Conservation (phyloP, 768 basidiomycete species). For the Mycena pura region DNA sequence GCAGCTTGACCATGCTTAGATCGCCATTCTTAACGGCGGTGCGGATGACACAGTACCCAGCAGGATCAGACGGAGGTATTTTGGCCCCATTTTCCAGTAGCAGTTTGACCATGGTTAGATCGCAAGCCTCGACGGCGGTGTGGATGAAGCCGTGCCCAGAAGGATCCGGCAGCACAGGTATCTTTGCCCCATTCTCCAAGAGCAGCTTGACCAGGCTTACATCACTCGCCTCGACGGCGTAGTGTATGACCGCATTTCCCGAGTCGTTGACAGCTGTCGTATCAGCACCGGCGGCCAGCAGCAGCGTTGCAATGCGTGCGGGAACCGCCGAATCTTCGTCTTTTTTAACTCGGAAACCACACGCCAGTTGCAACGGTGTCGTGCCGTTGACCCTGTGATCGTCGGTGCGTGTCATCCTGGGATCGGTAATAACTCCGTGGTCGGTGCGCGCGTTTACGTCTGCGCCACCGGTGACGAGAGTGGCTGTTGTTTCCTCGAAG, state of each 20-base stretch:
- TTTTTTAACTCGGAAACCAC: neutral
- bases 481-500: conserved; percentile 3
- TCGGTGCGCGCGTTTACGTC: conserved; percentile 2
- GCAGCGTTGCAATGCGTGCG: neutral
- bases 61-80: neutral
- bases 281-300: conserved; percentile 10
- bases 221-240: neutral
- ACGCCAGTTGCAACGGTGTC: conserved; percentile 1
- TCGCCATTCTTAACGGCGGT: neutral
- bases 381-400: neutral
- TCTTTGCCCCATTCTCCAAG: neutral
- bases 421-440: neutral
- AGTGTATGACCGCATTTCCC: neutral
- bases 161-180: neutral
- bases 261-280: neutral
- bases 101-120: conserved; percentile 1
- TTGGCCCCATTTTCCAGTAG: conserved; percentile 3
- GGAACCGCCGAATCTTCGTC: neutral
- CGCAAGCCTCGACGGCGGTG: neutral
- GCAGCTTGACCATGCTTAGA: conserved; percentile 1
- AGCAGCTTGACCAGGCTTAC: neutral
- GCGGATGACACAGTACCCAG: conserved; percentile 3
- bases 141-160: neutral
- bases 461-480: conserved; percentile 2
- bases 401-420: too few species aligned